Conservation (phyloP, 192 early-diverging fungal species). For the Gryganskiella cystojenkinii region DNA sequence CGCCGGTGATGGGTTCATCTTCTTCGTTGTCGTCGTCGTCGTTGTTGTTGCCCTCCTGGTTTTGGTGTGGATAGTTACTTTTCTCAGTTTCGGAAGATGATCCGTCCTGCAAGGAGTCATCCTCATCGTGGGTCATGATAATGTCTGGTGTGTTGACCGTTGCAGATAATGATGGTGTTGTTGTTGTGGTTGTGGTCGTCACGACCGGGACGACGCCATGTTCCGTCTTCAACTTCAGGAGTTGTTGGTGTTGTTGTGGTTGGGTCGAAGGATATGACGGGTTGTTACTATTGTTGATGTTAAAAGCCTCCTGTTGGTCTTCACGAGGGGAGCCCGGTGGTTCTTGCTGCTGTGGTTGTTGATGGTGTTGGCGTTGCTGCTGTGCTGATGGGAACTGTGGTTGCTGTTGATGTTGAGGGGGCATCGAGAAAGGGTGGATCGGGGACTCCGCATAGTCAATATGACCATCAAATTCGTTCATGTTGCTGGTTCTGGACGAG, state of each 20-base stretch:
- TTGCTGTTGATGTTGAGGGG: constrained; percentile 7
- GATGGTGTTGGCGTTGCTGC: neutral
- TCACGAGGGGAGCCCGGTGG: neutral
- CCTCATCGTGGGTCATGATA: constrained; percentile 24
- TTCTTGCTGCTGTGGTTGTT: neutral
- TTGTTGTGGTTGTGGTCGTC: neutral
- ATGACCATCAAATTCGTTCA: too few relatives aligned
- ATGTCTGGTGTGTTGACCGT: constrained; percentile 19
- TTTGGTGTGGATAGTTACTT: neutral
- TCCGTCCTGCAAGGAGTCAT: neutral
- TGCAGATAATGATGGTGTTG: neutral
- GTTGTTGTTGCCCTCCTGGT: constrained; percentile 13
- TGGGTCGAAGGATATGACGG: constrained; percentile 7
- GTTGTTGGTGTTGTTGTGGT: constrained; percentile 42
- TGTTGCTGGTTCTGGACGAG: too few relatives aligned
- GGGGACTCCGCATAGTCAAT: neutral
- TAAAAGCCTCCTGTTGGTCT: neutral
- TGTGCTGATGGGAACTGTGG: neutral
- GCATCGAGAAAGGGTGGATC: neutral
- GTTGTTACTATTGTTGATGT: constrained; percentile 5
- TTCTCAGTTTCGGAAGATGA: neutral
- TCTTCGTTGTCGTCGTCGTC: neutral
- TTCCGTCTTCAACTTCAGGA: constrained; percentile 33
- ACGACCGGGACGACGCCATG: constrained; percentile 12
- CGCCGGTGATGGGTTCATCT: neutral